Conservation (phyloP, 2,329 filamentous ascomycete species). For the Grosmannia huntii region DNA sequence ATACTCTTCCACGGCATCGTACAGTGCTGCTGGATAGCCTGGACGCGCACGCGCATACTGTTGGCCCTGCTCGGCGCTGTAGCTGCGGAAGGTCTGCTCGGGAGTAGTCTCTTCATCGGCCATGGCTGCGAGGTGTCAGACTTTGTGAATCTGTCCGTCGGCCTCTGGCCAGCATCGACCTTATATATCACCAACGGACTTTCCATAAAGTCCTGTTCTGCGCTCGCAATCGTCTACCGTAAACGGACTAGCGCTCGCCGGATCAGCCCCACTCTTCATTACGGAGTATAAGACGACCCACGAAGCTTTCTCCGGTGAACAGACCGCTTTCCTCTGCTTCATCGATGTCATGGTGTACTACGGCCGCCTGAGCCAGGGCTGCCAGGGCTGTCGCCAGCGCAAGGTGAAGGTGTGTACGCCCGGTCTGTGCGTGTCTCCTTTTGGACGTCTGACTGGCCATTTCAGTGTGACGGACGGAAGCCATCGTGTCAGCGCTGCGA, state of each 20-base stretch:
- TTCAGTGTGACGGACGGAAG: background rate
- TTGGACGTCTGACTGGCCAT: background rate
- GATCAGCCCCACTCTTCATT: background rate
- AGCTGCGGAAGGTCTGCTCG: constrained; percentile 31
- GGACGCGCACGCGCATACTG: constrained; percentile 29
- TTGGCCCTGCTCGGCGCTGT: constrained; percentile 27
- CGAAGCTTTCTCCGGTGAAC: too few relatives aligned
- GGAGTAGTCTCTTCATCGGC: background rate
- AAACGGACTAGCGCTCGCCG: background rate
- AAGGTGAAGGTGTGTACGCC: background rate
- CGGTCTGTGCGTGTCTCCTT: background rate
- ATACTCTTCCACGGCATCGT: constrained; percentile 30
- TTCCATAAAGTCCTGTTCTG: background rate
- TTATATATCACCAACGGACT: background rate
- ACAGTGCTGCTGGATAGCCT: constrained; percentile 32
- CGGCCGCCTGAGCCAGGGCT: background rate
- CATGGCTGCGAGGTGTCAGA: background rate
- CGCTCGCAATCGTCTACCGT: background rate
- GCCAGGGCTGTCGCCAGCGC: background rate
- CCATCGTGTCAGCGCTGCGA: background rate
- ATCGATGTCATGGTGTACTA: background rate
- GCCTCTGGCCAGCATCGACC: too few relatives aligned
- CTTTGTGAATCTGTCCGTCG: too few relatives aligned
- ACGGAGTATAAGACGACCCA: background rate
- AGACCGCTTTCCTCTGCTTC: too few relatives aligned